phyloP scores from a whole-genome alignment of 495 filamentous ascomycete species.

The Bryoglossum gracile region DNA sequence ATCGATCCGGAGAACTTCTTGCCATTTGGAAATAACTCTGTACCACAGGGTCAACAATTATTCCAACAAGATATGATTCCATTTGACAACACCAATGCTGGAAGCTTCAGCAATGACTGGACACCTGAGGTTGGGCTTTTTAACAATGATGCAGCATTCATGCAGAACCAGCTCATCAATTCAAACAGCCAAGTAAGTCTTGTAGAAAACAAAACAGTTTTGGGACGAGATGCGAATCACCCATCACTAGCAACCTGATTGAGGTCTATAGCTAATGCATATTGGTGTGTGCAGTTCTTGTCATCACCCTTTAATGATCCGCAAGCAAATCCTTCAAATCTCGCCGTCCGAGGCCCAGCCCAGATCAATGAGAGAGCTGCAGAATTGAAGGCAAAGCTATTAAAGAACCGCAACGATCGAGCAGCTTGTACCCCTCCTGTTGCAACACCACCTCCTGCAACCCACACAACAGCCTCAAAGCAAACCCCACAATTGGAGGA shows the following conservation, averaged over 20 bases:
- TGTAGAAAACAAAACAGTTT: neutral
- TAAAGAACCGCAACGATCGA: conserved; percentile 17
- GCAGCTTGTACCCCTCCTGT: conserved; percentile 15
- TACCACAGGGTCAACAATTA: conserved; percentile 5
- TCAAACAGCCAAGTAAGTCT: conserved; percentile 18
- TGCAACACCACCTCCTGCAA: conserved; percentile 10
- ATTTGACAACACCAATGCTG: conserved; percentile 8
- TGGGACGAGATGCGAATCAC: neutral
- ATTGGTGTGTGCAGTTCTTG: conserved; percentile 11
- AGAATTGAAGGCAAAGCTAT: conserved; percentile 24
- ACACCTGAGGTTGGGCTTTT: conserved; percentile 14
- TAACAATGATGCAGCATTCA: conserved; percentile 15
- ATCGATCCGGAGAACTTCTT: conserved; percentile 13
- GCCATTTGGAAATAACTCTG: conserved; percentile 3
- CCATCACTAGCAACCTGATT: too few relatives aligned
- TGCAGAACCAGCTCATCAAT: conserved; percentile 19
- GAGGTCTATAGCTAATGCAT: neutral
- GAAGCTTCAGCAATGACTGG: conserved; percentile 4
- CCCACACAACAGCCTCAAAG: conserved; percentile 4
- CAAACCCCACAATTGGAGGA: conserved; percentile 16
- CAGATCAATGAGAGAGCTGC: conserved; percentile 22
- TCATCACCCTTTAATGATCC: conserved; percentile 8
- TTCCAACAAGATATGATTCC: conserved; percentile 11
- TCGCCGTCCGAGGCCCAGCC: conserved; percentile 2
- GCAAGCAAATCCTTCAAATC: neutral